A percentile compares a stretch with the other conserved stretches of the same genome.
phyloP scores from a whole-genome alignment of 495 filamentous ascomycete species.

The Penicillium lividum region DNA sequence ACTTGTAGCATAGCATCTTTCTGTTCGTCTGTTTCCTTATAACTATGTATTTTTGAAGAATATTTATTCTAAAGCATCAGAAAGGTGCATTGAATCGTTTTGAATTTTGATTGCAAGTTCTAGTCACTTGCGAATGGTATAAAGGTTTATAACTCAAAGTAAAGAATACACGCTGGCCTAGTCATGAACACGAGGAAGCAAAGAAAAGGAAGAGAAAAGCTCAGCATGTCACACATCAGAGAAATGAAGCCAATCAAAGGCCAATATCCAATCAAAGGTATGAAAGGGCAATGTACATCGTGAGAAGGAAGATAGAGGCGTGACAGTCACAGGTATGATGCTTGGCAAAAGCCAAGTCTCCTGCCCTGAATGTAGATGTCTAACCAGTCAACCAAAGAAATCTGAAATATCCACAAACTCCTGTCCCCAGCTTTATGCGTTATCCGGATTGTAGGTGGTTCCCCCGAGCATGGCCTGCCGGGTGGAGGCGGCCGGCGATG shows the following conservation, averaged over 20 bases:
- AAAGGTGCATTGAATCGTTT: neutral
- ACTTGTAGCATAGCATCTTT: slow-evolving; percentile 47
- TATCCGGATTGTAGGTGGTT: slow-evolving; percentile 68
- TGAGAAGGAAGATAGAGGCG: slow-evolving; percentile 6
- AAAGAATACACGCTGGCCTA: slow-evolving; percentile 5
- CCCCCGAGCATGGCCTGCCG: slow-evolving; percentile 61
- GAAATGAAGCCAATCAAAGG: neutral
- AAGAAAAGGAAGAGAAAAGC: slow-evolving; percentile 1
- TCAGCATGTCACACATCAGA: slow-evolving; percentile 7
- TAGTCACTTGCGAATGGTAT: slow-evolving; percentile 12
- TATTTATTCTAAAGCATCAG: slow-evolving; percentile 8
- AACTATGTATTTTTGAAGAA: slow-evolving; percentile 31
- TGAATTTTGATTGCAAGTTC: neutral
- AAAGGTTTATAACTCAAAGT: neutral
- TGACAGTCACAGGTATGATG: neutral
- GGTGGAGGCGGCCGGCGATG: slow-evolving; percentile 31
- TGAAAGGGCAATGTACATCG: slow-evolving; percentile 19
- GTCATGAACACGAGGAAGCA: neutral
- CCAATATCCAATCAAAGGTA: slow-evolving; percentile 4
- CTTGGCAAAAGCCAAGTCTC: neutral
- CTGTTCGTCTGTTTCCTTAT: slow-evolving; percentile 14
- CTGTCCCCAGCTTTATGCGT: slow-evolving; percentile 38
- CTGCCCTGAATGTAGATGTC: slow-evolving; percentile 18
- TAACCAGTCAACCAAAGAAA: slow-evolving; percentile 9
- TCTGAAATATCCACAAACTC: slow-evolving; percentile 8